Evolutionary conservation across 768 basidiomycete species (phyloP), one percentile per base, ranked within the genome.

Genomic region (Termitomyces heimii): DNA sequence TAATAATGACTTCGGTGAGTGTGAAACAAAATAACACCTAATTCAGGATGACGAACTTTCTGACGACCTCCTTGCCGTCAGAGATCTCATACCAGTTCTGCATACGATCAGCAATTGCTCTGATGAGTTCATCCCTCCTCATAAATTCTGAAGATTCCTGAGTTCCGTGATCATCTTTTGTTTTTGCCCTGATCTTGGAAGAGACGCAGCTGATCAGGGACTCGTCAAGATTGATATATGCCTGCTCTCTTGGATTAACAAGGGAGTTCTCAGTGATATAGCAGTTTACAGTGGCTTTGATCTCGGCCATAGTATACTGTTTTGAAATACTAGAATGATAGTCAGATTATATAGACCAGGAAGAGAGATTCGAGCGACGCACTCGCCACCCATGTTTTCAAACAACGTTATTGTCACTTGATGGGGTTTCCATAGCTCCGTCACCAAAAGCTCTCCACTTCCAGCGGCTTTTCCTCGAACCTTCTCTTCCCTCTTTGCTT

Each of bases 401-500:
- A 94, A 92, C 57, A 93, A 78, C 6, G 70, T 70, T 2, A 81
- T 60, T 1, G 81, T 85, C 5, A 65, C 63, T 40, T 79, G 77
- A 65, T 84, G 79, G 10, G 92, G 89, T 63, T 89, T 94, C 86
- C 85, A 94, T 29, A 89, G 61, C 67, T 92, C 89, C 32, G 68
- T 79, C 32, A 94, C 75, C 16, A 73, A 77, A 24, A 92, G 70
- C 61, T 84, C 82, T 40, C 71, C 73, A 14, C 63, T 71, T 49
- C 70, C 75, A 28, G 68, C 75, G 65, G 73, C 73, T 16, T 65
- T 71, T 58, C 73, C 80, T 57, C 74, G 75, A 56, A 74, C 79
- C 49, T 79, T 78, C 45, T 78, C 81, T 53, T 84, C 83, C 55
- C 76, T 70, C 46, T 76, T 76, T 14, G 80, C 83, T 44, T 76